Base-by-base conservation (phyloP, 805 yeast genomes). In the Suhomyces emberorum region DNA sequence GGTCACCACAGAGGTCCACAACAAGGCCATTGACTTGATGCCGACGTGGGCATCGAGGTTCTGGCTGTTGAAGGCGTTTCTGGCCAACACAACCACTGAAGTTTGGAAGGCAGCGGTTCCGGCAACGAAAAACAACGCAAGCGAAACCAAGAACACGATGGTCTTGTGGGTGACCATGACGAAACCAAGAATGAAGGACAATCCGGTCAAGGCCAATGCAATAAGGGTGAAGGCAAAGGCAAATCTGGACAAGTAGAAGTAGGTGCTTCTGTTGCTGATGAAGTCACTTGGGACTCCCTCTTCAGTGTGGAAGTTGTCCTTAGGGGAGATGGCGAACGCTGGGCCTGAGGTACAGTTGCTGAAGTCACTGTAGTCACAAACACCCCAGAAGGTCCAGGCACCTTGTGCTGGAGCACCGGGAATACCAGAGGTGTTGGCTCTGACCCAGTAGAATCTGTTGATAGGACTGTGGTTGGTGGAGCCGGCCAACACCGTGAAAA, bases 311-410 rank as follows among this genome's bases (percentile, higher is more conserved):
- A 88, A 88, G 65, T 87, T 86, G 50, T 77, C 78, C 31, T 61
- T 74, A 19, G 96, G 96, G 17, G 95, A 84, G 55, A 88, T 78
- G 28, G 96, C 88, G 62, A 72, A 81, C n/a, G 86, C 97, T 14
- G 96, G 83, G 10, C 79, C 76, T 29, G 71, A 56, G 30, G 59
- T 55, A 52, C 72, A 73, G 15, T 59, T 40, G 29, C 77, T 58
- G 63, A 88, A 88, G 59, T 78, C 70, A 28, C 54, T 44, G 37
- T 76, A 74, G 44, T 73, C 70, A 58, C 87, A 80, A 30, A 82
- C 69, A 44, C 82, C 80, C 74, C 91, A 89, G 60, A 77, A 76
- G 8, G 89, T 83, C 96, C 96, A 89, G 50, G 89, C 78, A 3
- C 87, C 68, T 11, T 60, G 54, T 24, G 56, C 57, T 19, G 72